Base-by-base conservation (phyloP, 306 rosid species). In the Astragalus glycyphyllos region DNA sequence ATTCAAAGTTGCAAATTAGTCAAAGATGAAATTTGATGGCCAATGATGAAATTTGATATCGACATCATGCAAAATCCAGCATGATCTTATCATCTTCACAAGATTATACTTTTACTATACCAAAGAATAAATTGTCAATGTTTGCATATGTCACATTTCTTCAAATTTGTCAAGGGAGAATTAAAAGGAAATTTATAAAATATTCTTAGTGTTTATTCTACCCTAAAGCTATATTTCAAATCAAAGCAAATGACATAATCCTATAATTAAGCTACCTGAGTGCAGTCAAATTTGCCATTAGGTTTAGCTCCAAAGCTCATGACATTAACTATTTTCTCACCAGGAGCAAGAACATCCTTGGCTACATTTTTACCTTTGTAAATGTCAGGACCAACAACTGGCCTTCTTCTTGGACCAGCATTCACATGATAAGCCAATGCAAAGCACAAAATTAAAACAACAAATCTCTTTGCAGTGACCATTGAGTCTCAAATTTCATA, bases 231-330 rank as follows among this genome's bases (percentile, higher is more conserved):
- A 72, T 13, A 26, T 6, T 51, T 63, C 0, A 15, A 62, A 54
- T 12, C 37, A 75, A 75, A 77, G 16, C 40, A 69, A 0, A 69
- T 68, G 44, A 50, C 48, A 76, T 8, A 58, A 58, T 31, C 32
- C 14, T 26, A 14, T 26, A 40, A 26, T 26, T 14, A 47, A 64
- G 32, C 71, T 59, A 90, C 97, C 92, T 86, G 41, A 65, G 86
- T 69, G 78, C 77, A 73, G 32, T 93, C 98, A 60, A 63, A 72
- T 16, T 12, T 50, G 65, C 96, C 94, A 70, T 83, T 55, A 42
- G 88, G 48, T 58, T 81, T 84, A 60, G 97, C 97, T 6, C 88
- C 93, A 51, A 70, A 84, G 8, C 65, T 63, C 50, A 85, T 10
- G 3, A 90, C 94, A 17, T 90, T 85, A 64, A 78, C 70, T 32